Evolutionary conservation across 805 yeast genomes (phyloP).

Genomic region (Candida vartiovaarae): DNA sequence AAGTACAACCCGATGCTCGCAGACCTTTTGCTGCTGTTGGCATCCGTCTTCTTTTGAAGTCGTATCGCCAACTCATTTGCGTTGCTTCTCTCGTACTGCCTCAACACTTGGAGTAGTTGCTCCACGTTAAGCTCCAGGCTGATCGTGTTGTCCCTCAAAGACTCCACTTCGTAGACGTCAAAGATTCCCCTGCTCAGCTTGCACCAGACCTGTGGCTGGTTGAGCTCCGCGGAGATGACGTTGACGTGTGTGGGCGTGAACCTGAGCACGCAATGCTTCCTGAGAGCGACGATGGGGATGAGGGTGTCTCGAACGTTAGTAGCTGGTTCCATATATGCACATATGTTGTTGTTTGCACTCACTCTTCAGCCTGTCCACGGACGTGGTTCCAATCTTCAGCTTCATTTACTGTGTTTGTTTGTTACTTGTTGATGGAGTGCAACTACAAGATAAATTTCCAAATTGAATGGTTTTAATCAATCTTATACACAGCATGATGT

Average conservation of each 20-base stretch:
- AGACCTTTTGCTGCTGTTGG: conserved; percentile 27
- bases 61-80: conserved; percentile 45
- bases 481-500: conserved; percentile 6
- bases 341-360: background rate
- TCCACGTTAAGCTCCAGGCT: conserved; percentile 59
- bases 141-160: conserved; percentile 46
- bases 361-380: conserved; percentile 25
- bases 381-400: conserved; percentile 23
- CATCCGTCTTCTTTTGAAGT: conserved; percentile 31
- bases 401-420: conserved; percentile 18
- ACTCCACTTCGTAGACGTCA: conserved; percentile 28
- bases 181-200: conserved; percentile 37
- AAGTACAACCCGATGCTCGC: conserved; percentile 53
- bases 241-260: conserved; percentile 44
- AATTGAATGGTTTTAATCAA: background rate
- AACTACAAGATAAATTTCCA: too few species aligned
- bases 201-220: conserved; percentile 68
- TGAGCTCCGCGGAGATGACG: conserved; percentile 43
- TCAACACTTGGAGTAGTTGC: conserved; percentile 48
- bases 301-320: conserved; percentile 29
- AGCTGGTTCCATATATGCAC: too few species aligned
- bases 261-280: conserved; percentile 50
- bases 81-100: conserved; percentile 47
- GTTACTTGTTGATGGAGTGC: background rate
- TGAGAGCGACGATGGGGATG: conserved; percentile 40